Conservation (phyloP, 2,329 filamentous ascomycete genomes). For the Trichoderma lentiforme region DNA sequence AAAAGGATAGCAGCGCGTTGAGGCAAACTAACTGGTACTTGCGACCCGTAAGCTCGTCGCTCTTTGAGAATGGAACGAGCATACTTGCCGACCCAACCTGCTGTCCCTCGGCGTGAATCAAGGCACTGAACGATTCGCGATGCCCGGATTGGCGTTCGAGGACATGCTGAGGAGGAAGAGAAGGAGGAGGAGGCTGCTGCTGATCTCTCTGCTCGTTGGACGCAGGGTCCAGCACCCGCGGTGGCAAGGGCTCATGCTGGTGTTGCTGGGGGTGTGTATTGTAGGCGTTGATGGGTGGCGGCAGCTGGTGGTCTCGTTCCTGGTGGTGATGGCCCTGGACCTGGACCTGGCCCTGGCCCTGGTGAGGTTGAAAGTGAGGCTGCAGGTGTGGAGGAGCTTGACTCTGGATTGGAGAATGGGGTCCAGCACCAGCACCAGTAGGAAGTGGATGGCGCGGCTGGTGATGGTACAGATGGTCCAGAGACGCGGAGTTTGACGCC, state of each 20-base stretch:
- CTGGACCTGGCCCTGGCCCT: slow-evolving; percentile 9
- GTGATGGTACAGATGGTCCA: slow-evolving; percentile 22
- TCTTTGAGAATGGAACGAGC: slow-evolving; percentile 31
- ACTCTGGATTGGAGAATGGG: slow-evolving; percentile 19
- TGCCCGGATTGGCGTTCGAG: neutral
- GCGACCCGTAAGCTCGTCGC: slow-evolving; percentile 35
- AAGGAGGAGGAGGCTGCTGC: neutral
- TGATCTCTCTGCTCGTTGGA: slow-evolving; percentile 8
- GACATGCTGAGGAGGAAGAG: neutral
- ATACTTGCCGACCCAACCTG: slow-evolving; percentile 20
- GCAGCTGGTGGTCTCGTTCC: slow-evolving; percentile 8
- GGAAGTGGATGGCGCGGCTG: slow-evolving; percentile 23
- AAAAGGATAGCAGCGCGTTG: no score
- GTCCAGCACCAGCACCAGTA: slow-evolving; percentile 19
- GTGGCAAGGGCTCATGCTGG: slow-evolving; percentile 16
- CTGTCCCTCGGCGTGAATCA: neutral
- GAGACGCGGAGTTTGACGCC: slow-evolving; percentile 21
- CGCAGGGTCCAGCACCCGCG: neutral
- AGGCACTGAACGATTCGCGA: neutral
- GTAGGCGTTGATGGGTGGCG: neutral
- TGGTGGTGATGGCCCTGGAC: slow-evolving; percentile 15
- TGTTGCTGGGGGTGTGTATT: neutral
- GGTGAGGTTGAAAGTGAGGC: slow-evolving; percentile 21
- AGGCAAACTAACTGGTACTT: slow-evolving; percentile 34
- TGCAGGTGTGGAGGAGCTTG: slow-evolving; percentile 23